Base-by-base conservation (phyloP, 176 grass and related monocot species). In the Phoenix roebelenii region DNA sequence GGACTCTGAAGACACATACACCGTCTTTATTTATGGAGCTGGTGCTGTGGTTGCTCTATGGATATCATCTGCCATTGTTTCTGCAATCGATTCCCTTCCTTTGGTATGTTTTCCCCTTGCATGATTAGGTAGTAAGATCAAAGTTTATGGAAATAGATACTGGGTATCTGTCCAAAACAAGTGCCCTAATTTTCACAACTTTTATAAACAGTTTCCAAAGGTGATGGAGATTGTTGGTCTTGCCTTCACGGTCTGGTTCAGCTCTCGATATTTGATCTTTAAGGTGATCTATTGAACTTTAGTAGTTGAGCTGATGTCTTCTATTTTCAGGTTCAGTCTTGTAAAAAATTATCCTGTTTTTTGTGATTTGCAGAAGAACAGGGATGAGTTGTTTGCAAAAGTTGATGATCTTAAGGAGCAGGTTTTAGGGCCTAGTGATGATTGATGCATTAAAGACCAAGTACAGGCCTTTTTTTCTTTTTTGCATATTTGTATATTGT, bases 71-170 rank as follows among this genome's bases (percentile, higher is more conserved):
- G 76, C 78, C 23, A 30, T 99, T 72, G 19, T 99, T 63, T 79
- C 88, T 50, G 66, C 82, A 50, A 20, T 93, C 10, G 94, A 98
- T 75, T 81, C 82, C 1, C 52, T 98, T 64, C 94, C 94, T 26
- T 72, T 98, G 94, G 94, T 98, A 93, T 20, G 62, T 39, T 63
- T 16, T 57, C 54, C 3, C 24, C 51, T 62, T 32, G 0, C 16
- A 39, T 22, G 4, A 67, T 75, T 64, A 14, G 23, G 53, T 16
- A 53, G 6, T 44, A 55, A 6, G 35, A 44, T 19, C 51, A 29
- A 58, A 72, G 19, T 63, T 49, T 58, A 25, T 2, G 5, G 17
- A 25, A 29, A 68, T 23, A 22, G 26, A 39, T 20, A 53, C 49
- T 68, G 35, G 9, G 7, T 44, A 44, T 44, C 0, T 44, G 10